These are phyloP conservation scores for Leishmania lainsoni DNA, from an alignment of 208 protist genomes.

Conservation along the genomic window DNA sequence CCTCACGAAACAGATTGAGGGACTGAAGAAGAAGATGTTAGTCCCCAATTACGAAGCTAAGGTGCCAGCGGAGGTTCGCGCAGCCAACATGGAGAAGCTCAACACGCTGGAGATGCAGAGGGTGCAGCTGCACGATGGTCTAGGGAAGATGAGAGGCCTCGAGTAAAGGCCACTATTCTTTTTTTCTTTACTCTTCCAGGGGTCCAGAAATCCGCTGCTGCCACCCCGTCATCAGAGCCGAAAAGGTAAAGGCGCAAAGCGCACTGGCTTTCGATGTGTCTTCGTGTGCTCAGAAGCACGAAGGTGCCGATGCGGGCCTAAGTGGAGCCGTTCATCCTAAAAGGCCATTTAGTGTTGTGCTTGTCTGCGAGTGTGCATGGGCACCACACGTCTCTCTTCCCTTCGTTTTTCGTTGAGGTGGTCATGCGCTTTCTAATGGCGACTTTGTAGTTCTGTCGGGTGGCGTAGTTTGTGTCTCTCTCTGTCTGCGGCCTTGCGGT, in stretches of 20 bases:
- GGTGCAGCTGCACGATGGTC: constrained; percentile 61
- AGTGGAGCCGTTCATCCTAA: no score
- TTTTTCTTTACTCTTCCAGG: no score
- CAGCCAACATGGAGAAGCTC: constrained; percentile 85
- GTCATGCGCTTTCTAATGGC: background rate
- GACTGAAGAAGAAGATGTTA: constrained; percentile 86
- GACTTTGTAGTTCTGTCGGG: background rate
- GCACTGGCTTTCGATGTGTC: background rate
- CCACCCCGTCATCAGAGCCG: background rate
- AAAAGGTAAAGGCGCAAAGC: background rate
- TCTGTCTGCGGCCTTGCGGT: background rate
- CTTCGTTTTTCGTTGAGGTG: background rate
- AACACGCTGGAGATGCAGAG: constrained; percentile 64
- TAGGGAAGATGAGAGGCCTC: constrained; percentile 79
- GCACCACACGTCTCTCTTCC: background rate
- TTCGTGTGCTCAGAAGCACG: background rate
- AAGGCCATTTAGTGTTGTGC: background rate
- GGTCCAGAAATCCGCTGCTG: background rate
- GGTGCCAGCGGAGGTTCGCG: constrained; percentile 84
- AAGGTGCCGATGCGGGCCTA: background rate
- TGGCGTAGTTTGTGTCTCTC: background rate
- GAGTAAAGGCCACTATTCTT: constrained; percentile 5
- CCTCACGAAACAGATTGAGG: constrained; percentile 84
- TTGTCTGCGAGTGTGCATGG: background rate
- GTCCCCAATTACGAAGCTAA: constrained; percentile 91